Evolutionary conservation across 768 basidiomycete genomes (phyloP), one percentile per base, ranked within the genome.

Genomic region (Cubamyces lactineus): DNA sequence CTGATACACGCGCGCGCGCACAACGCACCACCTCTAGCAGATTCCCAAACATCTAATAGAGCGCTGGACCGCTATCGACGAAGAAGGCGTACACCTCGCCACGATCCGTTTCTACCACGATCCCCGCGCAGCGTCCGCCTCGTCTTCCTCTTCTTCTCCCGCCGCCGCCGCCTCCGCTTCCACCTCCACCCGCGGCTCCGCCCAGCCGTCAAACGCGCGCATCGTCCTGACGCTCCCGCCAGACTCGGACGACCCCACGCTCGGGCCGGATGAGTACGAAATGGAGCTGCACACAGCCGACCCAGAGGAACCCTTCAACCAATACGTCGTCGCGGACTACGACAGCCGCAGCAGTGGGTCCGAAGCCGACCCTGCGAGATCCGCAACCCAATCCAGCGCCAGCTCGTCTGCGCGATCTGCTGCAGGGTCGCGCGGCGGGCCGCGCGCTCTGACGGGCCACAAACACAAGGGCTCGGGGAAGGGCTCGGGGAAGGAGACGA

Each of bases 41-140:
- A 84, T 95, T 45, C 94, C 93, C 0, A 88, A 89, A 71, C 91
- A 88, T 71, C 76, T 95, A 48, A 82, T 94, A 78, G 87, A 91
- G 66, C 82, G 88, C 43, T 96, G 94, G 94, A 74, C 85, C 26
- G 77, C 84, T 28, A 81, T 92, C 24, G 78, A 85, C 57, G 80
- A 81, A 3, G 89, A 90, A 54, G 89, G 88, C 60, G 76, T 89
- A 3, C 87, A 91, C 62, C 82, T 96, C 0, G 94, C 91, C 6
- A 89, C 87, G 7, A 81, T 96, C 51, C 84, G 92, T 0, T 84
- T 95, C 13, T 95, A 92, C 74, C 77, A 77, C 41, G 73, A 76
- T 45, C 70, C 77, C 16, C 71, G 76, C 26, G 45, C 16, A 16
- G 26, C 50, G 1, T 11, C 47, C 23, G 24, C 39, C 9, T 21